phyloP scores from a whole-genome alignment of 148 eudicot genomes.

The Fagopyrum homotropicum region DNA sequence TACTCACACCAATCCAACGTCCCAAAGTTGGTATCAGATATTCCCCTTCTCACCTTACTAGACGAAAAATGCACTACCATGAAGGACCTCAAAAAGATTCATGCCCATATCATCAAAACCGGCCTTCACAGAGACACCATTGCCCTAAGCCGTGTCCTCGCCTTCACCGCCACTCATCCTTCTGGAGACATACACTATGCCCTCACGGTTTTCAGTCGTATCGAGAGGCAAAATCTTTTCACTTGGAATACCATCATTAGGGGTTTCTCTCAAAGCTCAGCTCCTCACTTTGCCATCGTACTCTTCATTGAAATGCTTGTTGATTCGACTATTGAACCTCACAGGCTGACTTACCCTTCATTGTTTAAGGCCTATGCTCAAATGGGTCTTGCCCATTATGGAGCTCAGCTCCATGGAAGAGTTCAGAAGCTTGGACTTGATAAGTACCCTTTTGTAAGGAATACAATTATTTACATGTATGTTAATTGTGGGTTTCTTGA shows the following conservation, averaged over 20 bases:
- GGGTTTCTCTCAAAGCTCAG: conserved; percentile 41
- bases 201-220: conserved; percentile 28
- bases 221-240: conserved; percentile 33
- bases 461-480: conserved; percentile 46
- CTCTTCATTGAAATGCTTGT: conserved; percentile 42
- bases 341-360: conserved; percentile 48
- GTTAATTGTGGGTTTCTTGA: conserved; percentile 37
- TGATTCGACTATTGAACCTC: conserved; percentile 29
- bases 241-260: conserved; percentile 57
- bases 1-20: conserved; percentile 28
- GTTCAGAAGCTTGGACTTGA: conserved; percentile 33
- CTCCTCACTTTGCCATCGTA: conserved; percentile 30
- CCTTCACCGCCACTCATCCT: conserved; percentile 27
- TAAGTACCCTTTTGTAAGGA: conserved; percentile 29
- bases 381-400: conserved; percentile 31
- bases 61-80: conserved; percentile 38
- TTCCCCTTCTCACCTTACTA: conserved; percentile 31
- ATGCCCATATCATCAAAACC: conserved; percentile 47
- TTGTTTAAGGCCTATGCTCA: conserved; percentile 47
- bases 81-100: conserved; percentile 36
- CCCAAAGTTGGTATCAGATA: conserved; percentile 34
- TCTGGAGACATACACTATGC: conserved; percentile 41
- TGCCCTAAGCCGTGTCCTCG: conserved; percentile 35
- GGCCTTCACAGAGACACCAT: conserved; percentile 38
- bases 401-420: conserved; percentile 53